Evolutionary conservation across 345 rosid genomes (phyloP).

Genomic region (Garcia nutans): DNA sequence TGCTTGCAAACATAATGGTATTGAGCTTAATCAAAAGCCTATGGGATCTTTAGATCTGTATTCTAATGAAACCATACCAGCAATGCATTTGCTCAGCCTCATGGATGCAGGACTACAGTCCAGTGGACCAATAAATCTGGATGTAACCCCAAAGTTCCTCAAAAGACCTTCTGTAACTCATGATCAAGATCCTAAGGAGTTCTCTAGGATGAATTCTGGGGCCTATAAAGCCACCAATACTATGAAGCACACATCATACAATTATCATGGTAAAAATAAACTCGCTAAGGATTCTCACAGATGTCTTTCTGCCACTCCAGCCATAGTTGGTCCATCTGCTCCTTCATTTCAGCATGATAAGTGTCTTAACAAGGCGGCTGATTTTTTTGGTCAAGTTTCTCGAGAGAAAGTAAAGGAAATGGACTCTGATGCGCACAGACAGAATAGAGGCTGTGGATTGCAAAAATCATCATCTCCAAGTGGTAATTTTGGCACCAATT

Average conservation of each 20-base stretch:
- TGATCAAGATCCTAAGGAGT: conserved; percentile 47
- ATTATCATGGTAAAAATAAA: conserved; percentile 40
- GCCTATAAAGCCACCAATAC: conserved; percentile 36
- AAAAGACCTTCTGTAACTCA: conserved; percentile 46
- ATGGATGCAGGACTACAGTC: conserved; percentile 72
- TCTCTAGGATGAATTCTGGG: conserved; percentile 40
- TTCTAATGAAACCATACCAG: conserved; percentile 77
- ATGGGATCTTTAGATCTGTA: conserved; percentile 48
- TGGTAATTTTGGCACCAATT: conserved; percentile 37
- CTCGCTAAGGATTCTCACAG: conserved; percentile 34
- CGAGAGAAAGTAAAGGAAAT: conserved; percentile 53
- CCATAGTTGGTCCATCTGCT: conserved; percentile 48
- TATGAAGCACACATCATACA: conserved; percentile 35
- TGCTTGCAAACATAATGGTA: conserved; percentile 52
- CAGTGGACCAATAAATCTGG: conserved; percentile 44
- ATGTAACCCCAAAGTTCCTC: conserved; percentile 42
- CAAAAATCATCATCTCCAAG: conserved; percentile 31
- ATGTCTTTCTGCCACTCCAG: conserved; percentile 34
- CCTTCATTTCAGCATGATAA: conserved; percentile 48
- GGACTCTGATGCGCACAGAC: conserved; percentile 30
- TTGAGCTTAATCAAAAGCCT: conserved; percentile 24
- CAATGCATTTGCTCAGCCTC: conserved; percentile 89
- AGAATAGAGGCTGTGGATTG: conserved; percentile 33
- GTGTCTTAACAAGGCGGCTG: conserved; percentile 33
- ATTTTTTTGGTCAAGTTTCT: conserved; percentile 39